Base-by-base conservation (phyloP, 2,329 filamentous ascomycete species). In the Pezicula carpinea region DNA sequence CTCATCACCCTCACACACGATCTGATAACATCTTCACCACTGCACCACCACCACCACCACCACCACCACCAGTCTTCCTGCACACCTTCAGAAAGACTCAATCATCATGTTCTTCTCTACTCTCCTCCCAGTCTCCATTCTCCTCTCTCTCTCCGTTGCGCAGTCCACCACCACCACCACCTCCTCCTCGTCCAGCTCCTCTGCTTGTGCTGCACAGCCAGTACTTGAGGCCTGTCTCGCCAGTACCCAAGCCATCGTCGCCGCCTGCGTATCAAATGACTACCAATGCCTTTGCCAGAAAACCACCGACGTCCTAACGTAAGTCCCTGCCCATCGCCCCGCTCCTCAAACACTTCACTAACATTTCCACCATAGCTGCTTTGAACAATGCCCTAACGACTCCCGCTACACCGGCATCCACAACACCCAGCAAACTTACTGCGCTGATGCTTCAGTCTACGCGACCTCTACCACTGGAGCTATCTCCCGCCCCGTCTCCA, bases 361-460 rank as follows among this genome's bases (percentile, higher is more conserved):
- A 53, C 52, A 51, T 36, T 22, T 4, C 18, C 17, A 17, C 7
- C 13, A 48, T 49, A 75, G 72, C 26, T 84, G 81, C 74, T 83
- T 81, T 69, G 76, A 77, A 70, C 80, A 81, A 70, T 84, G 82
- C 68, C 79, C 80, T 44, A 64, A 68, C 53, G 70, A 75, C 57
- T 52, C 67, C 14, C 64, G 62, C 42, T 47, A 52, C 21, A 29
- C 46, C 7, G 39, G 42, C 4, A 46, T 49, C 29, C 47, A 50
- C 2, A 53, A 52, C 15, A 48, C 35, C 10, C 49, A 59, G 23
- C 42, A 44, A 14, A 54, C 57, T 6, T 60, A 59, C 50, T 64
- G 61, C 36, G 50, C 51, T 8, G 40, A 61, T 21, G 55, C 56
- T 2, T 48, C 47, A 2, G 29, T 53, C 22, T 61, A 61, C 47